A percentile compares a stretch with the other conserved stretches of the same genome.
phyloP scores from a whole-genome alignment of 2,329 filamentous ascomycete species.

The Cladosporium sp. region DNA sequence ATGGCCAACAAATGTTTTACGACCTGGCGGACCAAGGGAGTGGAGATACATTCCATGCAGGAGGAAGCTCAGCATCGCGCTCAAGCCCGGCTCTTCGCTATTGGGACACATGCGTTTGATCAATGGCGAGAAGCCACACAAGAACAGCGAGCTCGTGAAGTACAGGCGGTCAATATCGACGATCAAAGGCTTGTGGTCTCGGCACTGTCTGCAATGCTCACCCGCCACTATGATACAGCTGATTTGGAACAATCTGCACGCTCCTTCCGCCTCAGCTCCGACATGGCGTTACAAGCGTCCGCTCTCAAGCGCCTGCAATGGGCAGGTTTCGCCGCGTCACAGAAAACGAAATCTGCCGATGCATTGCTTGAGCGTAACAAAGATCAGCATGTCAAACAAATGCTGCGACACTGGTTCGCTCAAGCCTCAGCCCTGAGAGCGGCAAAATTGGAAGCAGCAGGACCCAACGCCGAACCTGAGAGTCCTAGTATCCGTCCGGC shows the following conservation, averaged over 20 bases:
- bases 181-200: conserved; percentile 28
- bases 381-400: conserved; percentile 50
- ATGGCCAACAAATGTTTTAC: conserved; percentile 43
- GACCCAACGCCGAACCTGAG: conserved; percentile 20
- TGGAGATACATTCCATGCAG: conserved; percentile 33
- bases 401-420: conserved; percentile 53
- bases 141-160: conserved; percentile 20
- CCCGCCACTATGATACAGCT: conserved; percentile 22
- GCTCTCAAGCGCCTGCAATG: conserved; percentile 55
- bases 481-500: conserved; percentile 29
- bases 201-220: conserved; percentile 31
- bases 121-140: conserved; percentile 32
- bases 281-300: conserved; percentile 42
- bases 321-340: conserved; percentile 51
- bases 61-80: conserved; percentile 35
- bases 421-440: conserved; percentile 33
- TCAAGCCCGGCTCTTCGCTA: conserved; percentile 31
- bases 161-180: conserved; percentile 30
- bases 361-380: conserved; percentile 50
- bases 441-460: conserved; percentile 9
- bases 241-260: conserved; percentile 40
- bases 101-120: conserved; percentile 30
- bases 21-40: conserved; percentile 35
- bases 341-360: conserved; percentile 48
- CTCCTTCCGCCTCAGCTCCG: conserved; percentile 42